phyloP scores from a whole-genome alignment of 345 rosid genomes.

The Heritiera fomes region DNA sequence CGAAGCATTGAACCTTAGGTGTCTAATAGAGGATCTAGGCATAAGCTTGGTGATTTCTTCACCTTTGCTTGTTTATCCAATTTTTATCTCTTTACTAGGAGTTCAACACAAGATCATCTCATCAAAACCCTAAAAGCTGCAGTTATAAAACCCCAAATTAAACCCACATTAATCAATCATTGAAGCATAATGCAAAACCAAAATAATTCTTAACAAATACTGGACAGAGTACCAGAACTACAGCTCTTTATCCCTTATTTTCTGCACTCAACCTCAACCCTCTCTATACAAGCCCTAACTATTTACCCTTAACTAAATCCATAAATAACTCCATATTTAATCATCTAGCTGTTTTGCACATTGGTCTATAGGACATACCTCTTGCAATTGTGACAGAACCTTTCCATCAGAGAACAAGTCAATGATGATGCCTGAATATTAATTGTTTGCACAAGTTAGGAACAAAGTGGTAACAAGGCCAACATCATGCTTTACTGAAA shows the following conservation, averaged over 20 bases:
- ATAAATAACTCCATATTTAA: background rate
- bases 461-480: conserved; percentile 9
- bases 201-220: background rate
- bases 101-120: background rate
- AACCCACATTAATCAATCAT: background rate
- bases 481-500: conserved; percentile 4
- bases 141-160: background rate
- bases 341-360: background rate
- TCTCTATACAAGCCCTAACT: conserved; percentile 2
- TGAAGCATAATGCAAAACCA: background rate
- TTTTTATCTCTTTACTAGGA: background rate
- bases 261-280: background rate
- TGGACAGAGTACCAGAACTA: background rate
- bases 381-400: conserved; percentile 63
- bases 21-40: background rate
- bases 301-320: background rate
- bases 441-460: conserved; percentile 21
- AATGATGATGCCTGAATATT: conserved; percentile 56
- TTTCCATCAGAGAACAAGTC: conserved; percentile 77
- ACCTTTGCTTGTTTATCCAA: background rate
- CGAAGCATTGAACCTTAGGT: background rate
- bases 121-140: background rate
- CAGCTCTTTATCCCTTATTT: conserved; percentile 1
- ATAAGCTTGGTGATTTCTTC: background rate
- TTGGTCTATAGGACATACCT: conserved; percentile 39